A percentile compares a stretch with the other conserved stretches of the same genome.
These are phyloP conservation scores for Xylaria digitata DNA, from an alignment of 2,329 filamentous ascomycete species.

Conservation along the genomic window DNA sequence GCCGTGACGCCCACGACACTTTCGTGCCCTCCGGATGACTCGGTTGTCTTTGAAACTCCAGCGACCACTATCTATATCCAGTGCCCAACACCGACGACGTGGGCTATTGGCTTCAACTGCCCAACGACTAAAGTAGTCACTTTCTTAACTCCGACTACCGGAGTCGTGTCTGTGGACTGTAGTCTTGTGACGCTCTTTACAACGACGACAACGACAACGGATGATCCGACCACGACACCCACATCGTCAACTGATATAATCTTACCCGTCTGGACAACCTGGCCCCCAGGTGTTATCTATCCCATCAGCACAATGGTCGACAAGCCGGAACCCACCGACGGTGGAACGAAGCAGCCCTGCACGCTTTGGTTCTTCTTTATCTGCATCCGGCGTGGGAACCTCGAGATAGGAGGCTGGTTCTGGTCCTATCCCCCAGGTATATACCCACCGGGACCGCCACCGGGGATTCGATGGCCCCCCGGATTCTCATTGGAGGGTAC, in stretches of 20 bases:
- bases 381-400: background rate
- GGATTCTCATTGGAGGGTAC: conserved; percentile 13
- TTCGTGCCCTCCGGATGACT: conserved; percentile 1
- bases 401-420: conserved; percentile 11
- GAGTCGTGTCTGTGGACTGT: conserved; percentile 12
- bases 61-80: background rate
- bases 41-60: conserved; percentile 9
- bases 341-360: conserved; percentile 9
- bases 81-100: background rate
- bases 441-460: conserved; percentile 13
- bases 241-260: background rate
- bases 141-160: conserved; percentile 4
- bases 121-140: conserved; percentile 6
- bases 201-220: background rate
- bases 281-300: conserved; percentile 20
- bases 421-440: conserved; percentile 8
- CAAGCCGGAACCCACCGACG: conserved; percentile 19
- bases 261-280: conserved; percentile 25
- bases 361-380: conserved; percentile 27
- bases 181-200: conserved; percentile 10
- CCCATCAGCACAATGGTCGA: conserved; percentile 11
- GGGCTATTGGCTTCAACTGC: conserved; percentile 3
- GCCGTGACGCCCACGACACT: background rate
- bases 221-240: no score
- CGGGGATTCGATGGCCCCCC: conserved; percentile 6